Evolutionary conservation across 1,284 basidiomycete species (phyloP), one percentile per base, ranked within the genome.

Genomic region (Rhodotorula sp.): DNA sequence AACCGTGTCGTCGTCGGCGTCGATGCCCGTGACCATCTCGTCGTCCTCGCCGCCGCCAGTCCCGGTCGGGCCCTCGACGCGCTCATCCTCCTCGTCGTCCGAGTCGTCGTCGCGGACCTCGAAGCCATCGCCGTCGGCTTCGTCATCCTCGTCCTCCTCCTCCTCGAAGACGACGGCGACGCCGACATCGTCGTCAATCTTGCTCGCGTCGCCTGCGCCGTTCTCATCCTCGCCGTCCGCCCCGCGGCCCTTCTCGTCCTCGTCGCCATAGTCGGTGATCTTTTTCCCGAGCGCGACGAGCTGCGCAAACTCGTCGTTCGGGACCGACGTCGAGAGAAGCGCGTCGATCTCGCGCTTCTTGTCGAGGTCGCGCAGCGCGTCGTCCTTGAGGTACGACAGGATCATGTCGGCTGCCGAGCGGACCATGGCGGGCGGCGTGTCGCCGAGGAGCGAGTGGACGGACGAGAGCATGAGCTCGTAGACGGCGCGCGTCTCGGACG

Each of bases 101-200:
- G 60, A 52, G 34, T 61, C 74, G 2, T 90, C 90, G 23, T 67
- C 69, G 34, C 78, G 57, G 7, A 81, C 75, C 53, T 78, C 77
- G 66, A 80, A 79, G 4, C 73, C 80, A 8, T 90, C 90, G 48
- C 91, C 91, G 71, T 86, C 92, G 44, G 80, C 81, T 8, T 90
- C 89, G 25, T 83, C 84, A 67, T 93, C 91, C 0, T 93, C 91
- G 2, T 93, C 93, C 4, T 94, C 95, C 75, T 97, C 94, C 77
- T 97, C 95, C 77, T 97, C 96, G 74, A 97, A 98, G 16, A 96
- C 90, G 9, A 98, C 94, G 0, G 93, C 95, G 3, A 98, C 95
- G 41, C 80, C 80, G 54, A 95, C 94, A 68, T 91, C 89, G 78
- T 97, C 94, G 65, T 95, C 93, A 21, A 83, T 81, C 46, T 82